A percentile compares a stretch with the other conserved stretches of the same genome.
These are phyloP conservation scores for Cardamine occulta DNA, from an alignment of 345 rosid species.

Conservation along the genomic window DNA sequence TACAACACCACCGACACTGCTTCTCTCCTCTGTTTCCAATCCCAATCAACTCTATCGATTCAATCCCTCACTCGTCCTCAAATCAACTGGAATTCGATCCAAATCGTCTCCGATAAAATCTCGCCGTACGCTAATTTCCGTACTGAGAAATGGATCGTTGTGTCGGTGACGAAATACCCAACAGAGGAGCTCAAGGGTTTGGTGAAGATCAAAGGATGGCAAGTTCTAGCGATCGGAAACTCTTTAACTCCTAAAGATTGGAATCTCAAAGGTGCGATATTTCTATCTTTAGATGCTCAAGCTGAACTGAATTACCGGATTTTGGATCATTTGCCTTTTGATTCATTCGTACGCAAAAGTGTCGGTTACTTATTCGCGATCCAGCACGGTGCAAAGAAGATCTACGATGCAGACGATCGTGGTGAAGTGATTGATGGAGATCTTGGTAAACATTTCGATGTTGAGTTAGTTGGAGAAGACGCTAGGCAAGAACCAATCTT, in stretches of 20 bases:
- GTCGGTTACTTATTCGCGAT: constrained; percentile 94
- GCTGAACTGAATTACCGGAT: constrained; percentile 67
- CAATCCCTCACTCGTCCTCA: constrained; percentile 64
- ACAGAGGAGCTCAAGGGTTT: constrained; percentile 60
- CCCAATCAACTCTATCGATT: constrained; percentile 54
- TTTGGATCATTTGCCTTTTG: constrained; percentile 72
- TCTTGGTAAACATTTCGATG: constrained; percentile 90
- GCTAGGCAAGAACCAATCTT: constrained; percentile 81
- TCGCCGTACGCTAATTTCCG: constrained; percentile 70
- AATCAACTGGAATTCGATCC: constrained; percentile 71
- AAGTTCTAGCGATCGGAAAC: constrained; percentile 80
- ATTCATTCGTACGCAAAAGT: constrained; percentile 76
- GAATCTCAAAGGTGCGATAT: constrained; percentile 87
- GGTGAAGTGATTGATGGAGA: constrained; percentile 83
- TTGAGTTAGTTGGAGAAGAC: constrained; percentile 78
- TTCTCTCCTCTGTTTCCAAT: constrained; percentile 64
- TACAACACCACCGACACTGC: constrained; percentile 66
- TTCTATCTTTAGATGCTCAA: constrained; percentile 79
- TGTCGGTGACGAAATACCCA: constrained; percentile 80
- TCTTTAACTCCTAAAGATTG: constrained; percentile 85
- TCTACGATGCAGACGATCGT: constrained; percentile 90
- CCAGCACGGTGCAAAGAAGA: constrained; percentile 93
- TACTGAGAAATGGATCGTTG: constrained; percentile 85
- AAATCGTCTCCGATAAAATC: constrained; percentile 56
- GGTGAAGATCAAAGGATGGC: constrained; percentile 84